phyloP scores from a whole-genome alignment of 2,329 filamentous ascomycete species.

The Aspergillus luchuensis region DNA sequence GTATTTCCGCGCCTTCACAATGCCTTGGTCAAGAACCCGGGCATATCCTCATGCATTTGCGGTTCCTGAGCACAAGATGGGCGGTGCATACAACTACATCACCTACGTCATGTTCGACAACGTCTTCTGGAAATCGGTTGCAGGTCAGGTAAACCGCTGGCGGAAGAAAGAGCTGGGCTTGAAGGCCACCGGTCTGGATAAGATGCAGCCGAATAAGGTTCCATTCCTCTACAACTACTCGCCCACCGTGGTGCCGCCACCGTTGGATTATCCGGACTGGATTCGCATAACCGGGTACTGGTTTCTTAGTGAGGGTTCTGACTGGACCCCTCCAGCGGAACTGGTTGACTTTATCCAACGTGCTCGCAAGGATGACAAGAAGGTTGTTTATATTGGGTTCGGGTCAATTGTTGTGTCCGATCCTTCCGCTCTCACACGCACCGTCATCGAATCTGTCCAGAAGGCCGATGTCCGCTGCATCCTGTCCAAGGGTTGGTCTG shows the following conservation, averaged over 20 bases:
- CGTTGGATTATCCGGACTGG: constrained; percentile 96
- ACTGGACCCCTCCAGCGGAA: constrained; percentile 74
- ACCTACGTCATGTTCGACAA: constrained; percentile 97
- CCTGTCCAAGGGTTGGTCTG: constrained; percentile 95
- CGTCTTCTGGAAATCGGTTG: constrained; percentile 93
- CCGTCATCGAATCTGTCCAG: constrained; percentile 87
- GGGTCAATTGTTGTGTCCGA: constrained; percentile 94
- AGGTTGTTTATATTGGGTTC: constrained; percentile 95
- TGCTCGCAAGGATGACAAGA: constrained; percentile 79
- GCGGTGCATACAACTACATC: constrained; percentile 91
- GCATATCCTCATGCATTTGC: constrained; percentile 97
- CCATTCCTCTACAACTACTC: constrained; percentile 98
- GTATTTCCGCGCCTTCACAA: constrained; percentile 96
- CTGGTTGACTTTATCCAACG: constrained; percentile 79
- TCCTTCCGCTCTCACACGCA: constrained; percentile 81
- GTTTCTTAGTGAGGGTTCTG: constrained; percentile 79
- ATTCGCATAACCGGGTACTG: constrained; percentile 96
- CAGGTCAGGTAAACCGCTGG: constrained; percentile 91
- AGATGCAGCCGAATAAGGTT: constrained; percentile 95
- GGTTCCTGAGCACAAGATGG: constrained; percentile 89
- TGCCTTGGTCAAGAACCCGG: constrained; percentile 96
- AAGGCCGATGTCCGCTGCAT: constrained; percentile 95
- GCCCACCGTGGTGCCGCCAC: constrained; percentile 87
- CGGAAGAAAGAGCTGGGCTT: constrained; percentile 77
- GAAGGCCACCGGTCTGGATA: constrained; percentile 79